Evolutionary conservation across 2,329 filamentous ascomycete genomes (phyloP).

Genomic region (Calycina marina): DNA sequence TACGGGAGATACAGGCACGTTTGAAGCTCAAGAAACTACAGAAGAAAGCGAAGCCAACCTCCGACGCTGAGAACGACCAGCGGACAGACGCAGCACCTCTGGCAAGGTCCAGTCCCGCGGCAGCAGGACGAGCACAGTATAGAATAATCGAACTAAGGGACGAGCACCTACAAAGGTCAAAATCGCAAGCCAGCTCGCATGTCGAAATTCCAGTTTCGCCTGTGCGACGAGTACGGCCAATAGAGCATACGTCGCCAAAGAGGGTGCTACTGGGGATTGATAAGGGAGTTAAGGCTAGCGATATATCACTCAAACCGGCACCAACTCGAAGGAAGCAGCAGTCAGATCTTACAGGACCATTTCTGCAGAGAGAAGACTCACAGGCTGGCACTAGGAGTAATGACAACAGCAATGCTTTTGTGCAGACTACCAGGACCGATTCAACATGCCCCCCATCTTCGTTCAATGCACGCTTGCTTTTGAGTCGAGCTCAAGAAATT

Average conservation of each 20-base stretch:
- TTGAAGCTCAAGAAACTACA: constrained; percentile 79
- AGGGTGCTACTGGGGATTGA: constrained; percentile 76
- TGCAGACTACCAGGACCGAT: constrained; percentile 15
- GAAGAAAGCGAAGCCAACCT: constrained; percentile 33
- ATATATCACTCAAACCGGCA: constrained; percentile 72
- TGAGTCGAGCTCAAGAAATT: constrained; percentile 44
- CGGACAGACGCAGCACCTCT: constrained; percentile 7
- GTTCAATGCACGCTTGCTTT: constrained; percentile 78
- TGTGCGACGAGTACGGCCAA: constrained; percentile 42
- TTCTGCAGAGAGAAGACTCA: constrained; percentile 29
- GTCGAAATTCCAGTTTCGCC: constrained; percentile 54
- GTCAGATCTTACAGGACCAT: constrained; percentile 24
- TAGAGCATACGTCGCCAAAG: constrained; percentile 56
- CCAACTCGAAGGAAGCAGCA: constrained; percentile 30
- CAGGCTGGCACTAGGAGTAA: constrained; percentile 12
- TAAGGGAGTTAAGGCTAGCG: constrained; percentile 65
- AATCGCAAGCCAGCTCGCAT: constrained; percentile 37
- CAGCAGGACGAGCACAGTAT: constrained; percentile 15
- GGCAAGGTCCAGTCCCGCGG: constrained; percentile 14
- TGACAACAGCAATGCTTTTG: constrained; percentile 9
- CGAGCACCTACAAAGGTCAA: constrained; percentile 15
- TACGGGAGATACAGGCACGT: constrained; percentile 78
- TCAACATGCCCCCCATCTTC: constrained; percentile 38
- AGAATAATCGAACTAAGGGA: constrained; percentile 14
- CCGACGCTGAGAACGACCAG: constrained; percentile 15